These are phyloP conservation scores for Emergomyces pasteurianus DNA, from an alignment of 2,329 filamentous ascomycete genomes.

Conservation along the genomic window DNA sequence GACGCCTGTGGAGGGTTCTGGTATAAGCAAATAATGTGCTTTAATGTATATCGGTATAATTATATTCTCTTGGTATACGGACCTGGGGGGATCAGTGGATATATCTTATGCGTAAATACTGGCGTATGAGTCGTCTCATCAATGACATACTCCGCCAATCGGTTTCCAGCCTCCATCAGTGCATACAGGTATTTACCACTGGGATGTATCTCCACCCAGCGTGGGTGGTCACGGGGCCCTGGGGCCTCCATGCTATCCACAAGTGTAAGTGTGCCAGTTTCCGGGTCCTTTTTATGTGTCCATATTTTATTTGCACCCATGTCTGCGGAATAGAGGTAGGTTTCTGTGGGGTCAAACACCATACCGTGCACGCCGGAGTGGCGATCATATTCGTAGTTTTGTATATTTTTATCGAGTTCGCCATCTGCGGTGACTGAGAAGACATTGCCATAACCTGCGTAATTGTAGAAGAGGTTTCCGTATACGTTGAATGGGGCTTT, in stretches of 20 bases:
- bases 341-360: constrained; percentile 34
- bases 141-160: constrained; percentile 69
- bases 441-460: constrained; percentile 71
- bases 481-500: constrained; percentile 73
- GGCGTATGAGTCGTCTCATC: constrained; percentile 62
- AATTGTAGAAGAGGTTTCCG: constrained; percentile 80
- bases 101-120: constrained; percentile 64
- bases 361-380: constrained; percentile 39
- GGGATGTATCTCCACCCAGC: constrained; percentile 79
- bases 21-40: not conserved
- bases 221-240: constrained; percentile 60
- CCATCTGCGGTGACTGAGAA: constrained; percentile 35
- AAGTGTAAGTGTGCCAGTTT: constrained; percentile 52
- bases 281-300: constrained; percentile 61
- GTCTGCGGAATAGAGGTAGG: constrained; percentile 39
- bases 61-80: not conserved
- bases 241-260: constrained; percentile 65
- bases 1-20: constrained; percentile 12
- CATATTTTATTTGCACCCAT: constrained; percentile 48
- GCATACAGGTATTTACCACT: constrained; percentile 69
- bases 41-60: not conserved
- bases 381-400: constrained; percentile 34
- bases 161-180: constrained; percentile 82
- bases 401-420: constrained; percentile 29
- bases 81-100: constrained; percentile 59